These are phyloP conservation scores for Angophora floribunda DNA, from an alignment of 345 rosid genomes.

Conservation along the genomic window DNA sequence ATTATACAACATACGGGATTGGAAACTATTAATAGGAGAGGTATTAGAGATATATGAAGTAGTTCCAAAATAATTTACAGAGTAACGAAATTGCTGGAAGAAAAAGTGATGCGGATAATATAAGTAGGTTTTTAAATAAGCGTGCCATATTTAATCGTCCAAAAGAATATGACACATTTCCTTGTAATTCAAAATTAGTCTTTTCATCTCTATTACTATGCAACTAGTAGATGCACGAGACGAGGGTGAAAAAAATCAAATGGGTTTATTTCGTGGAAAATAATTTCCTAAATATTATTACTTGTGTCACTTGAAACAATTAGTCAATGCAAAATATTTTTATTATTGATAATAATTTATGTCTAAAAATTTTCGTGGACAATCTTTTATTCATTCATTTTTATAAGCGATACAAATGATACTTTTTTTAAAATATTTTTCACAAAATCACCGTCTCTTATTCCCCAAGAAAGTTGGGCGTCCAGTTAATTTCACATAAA, in stretches of 20 bases:
- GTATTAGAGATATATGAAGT: background rate
- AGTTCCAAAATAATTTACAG: background rate
- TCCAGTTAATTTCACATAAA: background rate
- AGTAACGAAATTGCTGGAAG: background rate
- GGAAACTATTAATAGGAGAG: background rate
- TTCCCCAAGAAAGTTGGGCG: background rate
- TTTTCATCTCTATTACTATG: background rate
- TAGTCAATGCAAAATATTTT: background rate
- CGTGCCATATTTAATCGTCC: background rate
- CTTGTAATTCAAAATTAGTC: background rate
- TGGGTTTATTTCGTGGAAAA: rapidly evolving
- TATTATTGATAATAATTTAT: background rate
- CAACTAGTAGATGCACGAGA: rapidly evolving
- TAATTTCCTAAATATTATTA: rapidly evolving
- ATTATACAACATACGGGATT: background rate
- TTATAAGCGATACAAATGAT: rapidly evolving
- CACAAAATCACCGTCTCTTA: background rate
- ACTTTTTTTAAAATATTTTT: background rate
- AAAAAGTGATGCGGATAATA: background rate
- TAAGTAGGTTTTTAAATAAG: background rate
- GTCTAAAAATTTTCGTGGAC: background rate
- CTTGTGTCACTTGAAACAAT: background rate
- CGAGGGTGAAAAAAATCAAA: background rate
- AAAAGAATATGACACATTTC: background rate
- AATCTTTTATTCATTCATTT: background rate